These are phyloP conservation scores for Salvia hispanica DNA, from an alignment of 257 asterid species.

Conservation along the genomic window DNA sequence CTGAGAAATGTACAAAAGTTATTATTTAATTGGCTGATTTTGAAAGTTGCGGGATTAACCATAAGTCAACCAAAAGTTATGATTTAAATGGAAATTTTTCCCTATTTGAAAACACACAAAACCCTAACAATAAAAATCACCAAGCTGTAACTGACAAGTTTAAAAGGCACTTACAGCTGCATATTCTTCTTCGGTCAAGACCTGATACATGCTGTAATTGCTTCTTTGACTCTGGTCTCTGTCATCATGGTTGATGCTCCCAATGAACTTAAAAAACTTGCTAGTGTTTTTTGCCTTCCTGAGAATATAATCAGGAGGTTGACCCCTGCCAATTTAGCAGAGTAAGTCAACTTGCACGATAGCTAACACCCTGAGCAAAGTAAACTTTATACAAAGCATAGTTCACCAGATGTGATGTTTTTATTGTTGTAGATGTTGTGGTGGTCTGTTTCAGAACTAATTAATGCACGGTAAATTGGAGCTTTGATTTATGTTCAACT, in stretches of 20 bases:
- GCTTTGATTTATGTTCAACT: no score
- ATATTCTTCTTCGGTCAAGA: constrained; percentile 86
- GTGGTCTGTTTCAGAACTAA: no score
- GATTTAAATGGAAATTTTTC: no score
- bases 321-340: constrained; percentile 62
- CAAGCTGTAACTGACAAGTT: constrained; percentile 18
- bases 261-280: constrained; percentile 87
- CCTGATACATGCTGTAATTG: constrained; percentile 67
- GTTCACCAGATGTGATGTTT: not conserved
- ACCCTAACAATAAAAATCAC: constrained; percentile 15
- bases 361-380: constrained; percentile 36
- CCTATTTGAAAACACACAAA: not conserved
- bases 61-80: no score
- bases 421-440: not conserved
- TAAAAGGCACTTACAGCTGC: constrained; percentile 76
- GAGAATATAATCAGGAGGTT: constrained; percentile 91
- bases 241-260: constrained; percentile 74
- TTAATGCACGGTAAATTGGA: no score
- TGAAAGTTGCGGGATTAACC: no score
- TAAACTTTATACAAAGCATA: constrained; percentile 25
- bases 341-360: constrained; percentile 38
- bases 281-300: constrained; percentile 80
- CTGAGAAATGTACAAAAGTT: no score
- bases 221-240: constrained; percentile 50
- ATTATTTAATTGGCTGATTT: no score